phyloP scores from a whole-genome alignment of 1,139 yeast species.

The Blastobotrys buckinghamii region DNA sequence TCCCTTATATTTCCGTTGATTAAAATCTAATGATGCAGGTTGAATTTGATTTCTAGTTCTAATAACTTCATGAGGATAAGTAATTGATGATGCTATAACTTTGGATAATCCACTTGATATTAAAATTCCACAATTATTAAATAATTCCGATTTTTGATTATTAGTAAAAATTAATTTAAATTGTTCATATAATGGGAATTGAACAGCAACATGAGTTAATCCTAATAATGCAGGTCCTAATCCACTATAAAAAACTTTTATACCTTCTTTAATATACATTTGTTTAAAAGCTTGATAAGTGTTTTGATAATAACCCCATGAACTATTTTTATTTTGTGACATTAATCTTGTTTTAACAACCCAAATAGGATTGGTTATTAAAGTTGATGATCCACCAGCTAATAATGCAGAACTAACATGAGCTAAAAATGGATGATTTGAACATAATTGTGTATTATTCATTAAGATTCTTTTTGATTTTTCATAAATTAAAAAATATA shows the following conservation, averaged over 20 bases:
- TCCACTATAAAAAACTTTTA: constrained; percentile 83
- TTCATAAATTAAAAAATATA: constrained; percentile 87
- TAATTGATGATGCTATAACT: constrained; percentile 80
- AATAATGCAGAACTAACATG: constrained; percentile 80
- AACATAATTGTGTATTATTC: constrained; percentile 9
- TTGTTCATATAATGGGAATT: constrained; percentile 91
- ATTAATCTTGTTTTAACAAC: constrained; percentile 90
- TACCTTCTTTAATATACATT: constrained; percentile 77
- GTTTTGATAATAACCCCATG: constrained; percentile 57
- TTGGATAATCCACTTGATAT: constrained; percentile 77
- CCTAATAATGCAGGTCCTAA: constrained; percentile 88
- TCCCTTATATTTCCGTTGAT: constrained; percentile 30
- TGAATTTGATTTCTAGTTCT: constrained; percentile 83
- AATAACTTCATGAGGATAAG: constrained; percentile 94
- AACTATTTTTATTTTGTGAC: constrained; percentile 49
- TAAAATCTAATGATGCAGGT: constrained; percentile 10
- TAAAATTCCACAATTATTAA: constrained; percentile 43
- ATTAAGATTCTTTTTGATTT: constrained; percentile 46
- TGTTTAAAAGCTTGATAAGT: constrained; percentile 77
- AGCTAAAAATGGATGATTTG: constrained; percentile 9
- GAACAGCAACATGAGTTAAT: constrained; percentile 88
- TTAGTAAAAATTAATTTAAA: constrained; percentile 47
- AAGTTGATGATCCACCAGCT: constrained; percentile 83
- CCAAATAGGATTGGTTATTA: constrained; percentile 96
- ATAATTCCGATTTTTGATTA: constrained; percentile 8